Evolutionary conservation across 2,329 filamentous ascomycete species (phyloP), one percentile per base, ranked within the genome.

Genomic region (Fusarium xylarioides): DNA sequence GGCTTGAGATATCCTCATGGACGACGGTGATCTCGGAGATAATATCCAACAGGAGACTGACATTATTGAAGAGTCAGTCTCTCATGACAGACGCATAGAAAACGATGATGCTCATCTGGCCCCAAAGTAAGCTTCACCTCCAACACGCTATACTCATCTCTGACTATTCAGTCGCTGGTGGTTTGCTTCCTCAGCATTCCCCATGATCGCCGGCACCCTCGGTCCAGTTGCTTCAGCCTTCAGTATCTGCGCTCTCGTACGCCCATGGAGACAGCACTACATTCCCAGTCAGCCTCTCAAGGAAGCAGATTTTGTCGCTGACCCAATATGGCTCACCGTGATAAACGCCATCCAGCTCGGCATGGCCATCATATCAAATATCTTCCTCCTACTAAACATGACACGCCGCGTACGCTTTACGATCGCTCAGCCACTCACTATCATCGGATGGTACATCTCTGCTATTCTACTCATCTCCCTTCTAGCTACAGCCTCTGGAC

Each of bases 151-250:
- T 47, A 26, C 15, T 40, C 8, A 26, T 46, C 6, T 34, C 35
- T 63, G 15, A 43, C 44, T 52, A 16, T 26, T 35, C 65, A 89
- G 87, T 63, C 88, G 88, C 26, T 91, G 89, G 88, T 91, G 89
- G 89, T 87, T 91, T 76, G 86, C 89, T 32, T 89, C 88, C 6
- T 88, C 89, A 3, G 89, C 88, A 15, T 91, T 95, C 71, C 93
- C 93, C 37, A 90, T 98, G 79, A 87, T 96, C 16, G 94, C 95
- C 5, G 95, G 94, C 38, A 94, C 95, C 0, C 88, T 96, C 5
- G 94, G 94, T 2, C 95, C 95, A 1, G 89, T 97, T 15, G 95
- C 95, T 6, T 97, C 95, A 65, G 91, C 96, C 35, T 92, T 96
- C 82, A 95, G 92, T 64, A 94, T 97, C 66, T 94, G 93, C 69